Percentiles rank a stretch among this genome's conserved stretches.
Conservation (phyloP, 768 basidiomycete species). For the Leccinum longicurvipes region DNA sequence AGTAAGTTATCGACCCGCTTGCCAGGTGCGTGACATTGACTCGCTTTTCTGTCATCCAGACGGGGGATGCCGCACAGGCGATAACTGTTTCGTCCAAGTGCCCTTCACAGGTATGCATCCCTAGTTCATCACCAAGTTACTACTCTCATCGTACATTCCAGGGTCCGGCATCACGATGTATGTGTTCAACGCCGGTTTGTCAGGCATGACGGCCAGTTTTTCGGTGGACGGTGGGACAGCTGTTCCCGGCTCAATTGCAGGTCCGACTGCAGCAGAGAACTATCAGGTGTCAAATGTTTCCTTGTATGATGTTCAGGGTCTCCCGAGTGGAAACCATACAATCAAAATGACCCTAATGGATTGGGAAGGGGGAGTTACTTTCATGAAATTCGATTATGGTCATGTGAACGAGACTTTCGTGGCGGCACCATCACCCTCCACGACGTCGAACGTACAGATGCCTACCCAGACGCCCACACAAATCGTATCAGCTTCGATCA, state of each 20-base stretch:
- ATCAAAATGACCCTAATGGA: conserved; percentile 23
- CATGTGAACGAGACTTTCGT: conserved; percentile 23
- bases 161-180: conserved; percentile 29
- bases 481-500: background rate
- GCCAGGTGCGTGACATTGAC: background rate
- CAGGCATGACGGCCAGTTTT: conserved; percentile 24
- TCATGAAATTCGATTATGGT: conserved; percentile 30
- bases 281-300: conserved; percentile 24
- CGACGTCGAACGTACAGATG: conserved; percentile 60
- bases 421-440: background rate
- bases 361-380: conserved; percentile 15
- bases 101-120: conserved; percentile 20
- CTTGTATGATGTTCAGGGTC: conserved; percentile 14
- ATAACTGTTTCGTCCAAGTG: conserved; percentile 17
- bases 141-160: background rate
- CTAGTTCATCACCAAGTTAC: background rate
- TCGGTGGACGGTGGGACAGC: conserved; percentile 13
- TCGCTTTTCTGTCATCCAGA: conserved; percentile 7
- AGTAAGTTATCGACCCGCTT: conserved; percentile 8
- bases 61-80: conserved; percentile 11
- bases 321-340: conserved; percentile 17
- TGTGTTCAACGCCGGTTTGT: conserved; percentile 17
- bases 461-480: background rate
- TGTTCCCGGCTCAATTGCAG: background rate
- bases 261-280: conserved; percentile 9